Conservation (phyloP, 495 filamentous ascomycete species). For the Symbiotaphrina buchneri region DNA sequence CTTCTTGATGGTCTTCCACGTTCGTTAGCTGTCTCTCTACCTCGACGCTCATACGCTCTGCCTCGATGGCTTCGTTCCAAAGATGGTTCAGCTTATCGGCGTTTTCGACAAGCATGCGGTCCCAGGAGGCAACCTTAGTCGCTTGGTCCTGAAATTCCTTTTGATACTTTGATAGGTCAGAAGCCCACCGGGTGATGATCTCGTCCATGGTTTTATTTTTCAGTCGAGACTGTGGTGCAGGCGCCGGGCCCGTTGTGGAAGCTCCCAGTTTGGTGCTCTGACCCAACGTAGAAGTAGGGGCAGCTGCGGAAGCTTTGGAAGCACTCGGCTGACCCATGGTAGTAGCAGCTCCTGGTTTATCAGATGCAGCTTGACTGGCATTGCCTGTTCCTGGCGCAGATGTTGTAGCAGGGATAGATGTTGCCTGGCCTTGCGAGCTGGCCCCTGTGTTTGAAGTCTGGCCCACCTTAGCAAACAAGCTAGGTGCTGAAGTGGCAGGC, state of each 20-base stretch:
- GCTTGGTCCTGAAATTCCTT: conserved; percentile 86
- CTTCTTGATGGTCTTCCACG: conserved; percentile 82
- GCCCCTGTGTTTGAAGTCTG: no score
- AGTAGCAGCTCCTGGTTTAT: not conserved
- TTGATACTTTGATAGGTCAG: conserved; percentile 84
- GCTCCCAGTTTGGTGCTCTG: conserved; percentile 20
- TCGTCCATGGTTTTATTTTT: conserved; percentile 99
- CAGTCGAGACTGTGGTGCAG: conserved; percentile 60
- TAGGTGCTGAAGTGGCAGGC: conserved; percentile 3
- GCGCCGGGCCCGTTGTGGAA: conserved; percentile 58
- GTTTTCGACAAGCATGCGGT: conserved; percentile 76
- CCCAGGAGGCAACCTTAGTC: conserved; percentile 70
- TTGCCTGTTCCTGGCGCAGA: not conserved
- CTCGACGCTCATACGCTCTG: conserved; percentile 71
- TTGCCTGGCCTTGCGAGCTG: no score
- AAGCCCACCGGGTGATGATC: conserved; percentile 95
- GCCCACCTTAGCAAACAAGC: conserved; percentile 4
- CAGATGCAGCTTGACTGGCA: not conserved
- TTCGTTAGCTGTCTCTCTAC: conserved; percentile 72
- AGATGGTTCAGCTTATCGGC: conserved; percentile 79
- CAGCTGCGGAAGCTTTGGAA: no score
- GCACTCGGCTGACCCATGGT: not conserved
- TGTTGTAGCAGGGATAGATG: not conserved
- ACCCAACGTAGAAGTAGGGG: not conserved
- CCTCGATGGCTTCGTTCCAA: conserved; percentile 69